Evolutionary conservation across 495 filamentous ascomycete genomes (phyloP).

Genomic region (Geoglossum glabrum): DNA sequence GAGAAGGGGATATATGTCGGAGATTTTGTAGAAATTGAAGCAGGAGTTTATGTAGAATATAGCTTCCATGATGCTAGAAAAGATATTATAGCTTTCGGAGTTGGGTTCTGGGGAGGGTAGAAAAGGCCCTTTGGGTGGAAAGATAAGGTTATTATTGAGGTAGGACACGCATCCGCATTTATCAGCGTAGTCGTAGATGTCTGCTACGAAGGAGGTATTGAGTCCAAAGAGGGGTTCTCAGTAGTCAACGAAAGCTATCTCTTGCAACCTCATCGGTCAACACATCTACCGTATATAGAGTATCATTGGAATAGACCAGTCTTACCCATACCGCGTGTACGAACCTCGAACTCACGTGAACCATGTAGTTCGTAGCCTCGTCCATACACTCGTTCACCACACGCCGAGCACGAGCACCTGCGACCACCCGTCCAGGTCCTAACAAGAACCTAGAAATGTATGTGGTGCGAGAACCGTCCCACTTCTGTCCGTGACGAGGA

Average conservation of each 20-base stretch:
- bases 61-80: slow-evolving; percentile 34
- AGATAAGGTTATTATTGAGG: slow-evolving; percentile 38
- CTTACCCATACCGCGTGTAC: too few species aligned
- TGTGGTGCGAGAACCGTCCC: too few species aligned
- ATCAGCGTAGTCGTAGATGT: slow-evolving; percentile 33
- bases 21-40: slow-evolving; percentile 61
- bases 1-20: slow-evolving; percentile 50
- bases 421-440: too few species aligned
- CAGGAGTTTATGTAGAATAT: slow-evolving; percentile 47
- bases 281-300: too few species aligned
- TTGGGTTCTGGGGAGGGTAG: slow-evolving; percentile 23
- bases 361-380: too few species aligned
- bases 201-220: slow-evolving; percentile 41
- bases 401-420: too few species aligned
- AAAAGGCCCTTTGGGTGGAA: slow-evolving; percentile 41
- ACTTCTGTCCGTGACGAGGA: too few species aligned
- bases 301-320: too few species aligned
- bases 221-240: slow-evolving; percentile 38
- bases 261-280: too few species aligned
- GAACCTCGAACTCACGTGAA: too few species aligned
- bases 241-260: slow-evolving; percentile 43
- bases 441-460: too few species aligned
- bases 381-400: too few species aligned
- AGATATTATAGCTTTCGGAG: slow-evolving; percentile 34
- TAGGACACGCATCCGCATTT: slow-evolving; percentile 47